Evolutionary conservation across 202 grass and related monocot genomes (phyloP).

Genomic region (Eragrostis tef): DNA sequence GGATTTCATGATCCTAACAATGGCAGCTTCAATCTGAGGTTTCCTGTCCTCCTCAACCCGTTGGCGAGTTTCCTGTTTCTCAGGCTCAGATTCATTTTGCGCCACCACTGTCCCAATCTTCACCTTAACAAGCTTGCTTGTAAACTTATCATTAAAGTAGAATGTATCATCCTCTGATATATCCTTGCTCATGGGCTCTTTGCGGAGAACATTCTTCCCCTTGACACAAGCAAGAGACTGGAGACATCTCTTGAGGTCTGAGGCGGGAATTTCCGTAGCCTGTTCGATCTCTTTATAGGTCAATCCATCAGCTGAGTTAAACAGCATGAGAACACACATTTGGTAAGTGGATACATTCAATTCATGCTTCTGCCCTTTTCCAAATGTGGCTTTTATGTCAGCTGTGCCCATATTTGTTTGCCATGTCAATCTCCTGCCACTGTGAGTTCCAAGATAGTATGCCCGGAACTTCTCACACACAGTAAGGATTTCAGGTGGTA

Average conservation of each 20-base stretch:
- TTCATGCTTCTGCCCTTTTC: constrained; percentile 91
- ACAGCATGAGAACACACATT: constrained; percentile 95
- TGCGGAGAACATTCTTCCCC: constrained; percentile 93
- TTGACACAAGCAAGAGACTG: constrained; percentile 98
- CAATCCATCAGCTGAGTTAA: constrained; percentile 67
- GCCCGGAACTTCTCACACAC: constrained; percentile 81
- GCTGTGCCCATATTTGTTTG: constrained; percentile 99
- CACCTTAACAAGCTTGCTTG: constrained; percentile 96
- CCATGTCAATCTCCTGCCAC: constrained; percentile 88
- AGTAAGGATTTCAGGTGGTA: constrained; percentile 82
- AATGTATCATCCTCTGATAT: constrained; percentile 94
- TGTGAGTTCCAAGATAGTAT: constrained; percentile 98
- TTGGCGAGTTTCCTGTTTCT: constrained; percentile 95
- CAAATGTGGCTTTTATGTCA: constrained; percentile 93
- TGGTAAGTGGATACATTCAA: constrained; percentile 97
- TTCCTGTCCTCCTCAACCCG: constrained; percentile 97
- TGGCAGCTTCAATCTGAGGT: constrained; percentile 94
- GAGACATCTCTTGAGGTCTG: constrained; percentile 92
- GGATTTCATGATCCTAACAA: constrained; percentile 96
- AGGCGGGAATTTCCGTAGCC: constrained; percentile 80
- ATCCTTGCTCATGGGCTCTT: constrained; percentile 99
- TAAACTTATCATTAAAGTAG: constrained; percentile 94
- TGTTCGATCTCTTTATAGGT: constrained; percentile 87
- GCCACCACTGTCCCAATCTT: constrained; percentile 97
- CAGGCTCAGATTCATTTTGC: constrained; percentile 91